Evolutionary conservation across 257 asterid genomes (phyloP), one percentile per base, ranked within the genome.

Genomic region (Solanum gracilifrons): DNA sequence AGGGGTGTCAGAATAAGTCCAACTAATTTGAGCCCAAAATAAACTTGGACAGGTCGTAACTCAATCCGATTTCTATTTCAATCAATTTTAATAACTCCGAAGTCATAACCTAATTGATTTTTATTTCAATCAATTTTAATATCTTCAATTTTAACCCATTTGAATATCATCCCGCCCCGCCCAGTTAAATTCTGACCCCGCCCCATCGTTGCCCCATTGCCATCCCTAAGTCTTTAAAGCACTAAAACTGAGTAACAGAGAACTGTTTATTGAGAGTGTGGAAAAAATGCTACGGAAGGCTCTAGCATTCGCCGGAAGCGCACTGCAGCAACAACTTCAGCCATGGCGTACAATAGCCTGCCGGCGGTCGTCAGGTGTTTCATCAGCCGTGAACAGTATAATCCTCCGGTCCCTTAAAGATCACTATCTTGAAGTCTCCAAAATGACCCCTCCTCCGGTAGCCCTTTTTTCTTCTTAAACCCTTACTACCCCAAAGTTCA

Each of bases 401-500:
- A 90, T 97, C 79, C 95, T 95, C 29, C 98, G 98, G 46, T 95
- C 99, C 32, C 98, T 97, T 90, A 95, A 95, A 90, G 99, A 95
- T 79, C 98, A 97, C 92, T 95, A 94, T 84, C 89, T 92, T 86
- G 98, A 95, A 90, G 92, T 92, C 90, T 89, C 99, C 91, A 93
- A 92, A 92, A 95, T 95, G 98, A 93, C 92, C 66, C 97, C 98
- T 87, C 98, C 99, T 86, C 98, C 98, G 13, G 99, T 96, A 92
- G 8, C 58, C 36, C 4, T 55, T 62, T 31, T 37, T 4, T 31
- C 43, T 32, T 3, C 25, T 41, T 25, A 48, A 11, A 5, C 35
- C 37, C 27, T 62, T 62, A 62, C 31, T n/a, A 9, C 13, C 11
- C 39, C 36, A 55, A 73, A n/a, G 31, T 4, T 41, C 82, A 80